A percentile compares a stretch with the other conserved stretches of the same genome.
Evolutionary conservation across 164 flowering plant genomes (phyloP).

Genomic region (Chimonanthus praecox): DNA sequence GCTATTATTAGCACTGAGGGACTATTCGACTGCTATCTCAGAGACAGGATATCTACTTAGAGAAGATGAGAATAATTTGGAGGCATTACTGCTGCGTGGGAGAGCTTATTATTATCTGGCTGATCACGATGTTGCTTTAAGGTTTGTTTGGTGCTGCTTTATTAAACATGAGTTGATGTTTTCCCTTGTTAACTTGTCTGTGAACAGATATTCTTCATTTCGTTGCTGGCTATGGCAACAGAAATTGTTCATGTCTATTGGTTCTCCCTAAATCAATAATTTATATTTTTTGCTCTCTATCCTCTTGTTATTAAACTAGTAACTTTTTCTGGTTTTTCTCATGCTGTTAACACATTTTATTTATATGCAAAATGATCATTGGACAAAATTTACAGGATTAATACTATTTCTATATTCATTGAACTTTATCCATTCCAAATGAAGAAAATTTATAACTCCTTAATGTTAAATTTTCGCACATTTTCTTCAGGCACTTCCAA

Average conservation of each 20-base stretch:
- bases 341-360: not conserved
- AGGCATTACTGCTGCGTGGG: slow-evolving; percentile 84
- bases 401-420: too few species aligned
- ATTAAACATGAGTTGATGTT: not conserved
- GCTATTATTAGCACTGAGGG: slow-evolving; percentile 61
- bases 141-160: slow-evolving; percentile 33
- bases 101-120: slow-evolving; percentile 95
- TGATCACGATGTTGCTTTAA: slow-evolving; percentile 91
- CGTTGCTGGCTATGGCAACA: too few species aligned
- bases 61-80: slow-evolving; percentile 85
- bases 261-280: too few species aligned
- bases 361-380: not conserved
- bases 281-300: not conserved
- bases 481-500: slow-evolving; percentile 72
- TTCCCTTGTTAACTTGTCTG: not conserved
- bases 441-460: too few species aligned
- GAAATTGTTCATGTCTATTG: too few species aligned
- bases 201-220: not conserved
- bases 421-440: not conserved
- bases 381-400: not conserved
- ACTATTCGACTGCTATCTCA: slow-evolving; percentile 71
- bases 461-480: not conserved
- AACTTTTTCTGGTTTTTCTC: not conserved
- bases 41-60: slow-evolving; percentile 83
- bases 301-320: not conserved